Conservation (phyloP, 257 asterid species). For the Solanum dulcamara region DNA sequence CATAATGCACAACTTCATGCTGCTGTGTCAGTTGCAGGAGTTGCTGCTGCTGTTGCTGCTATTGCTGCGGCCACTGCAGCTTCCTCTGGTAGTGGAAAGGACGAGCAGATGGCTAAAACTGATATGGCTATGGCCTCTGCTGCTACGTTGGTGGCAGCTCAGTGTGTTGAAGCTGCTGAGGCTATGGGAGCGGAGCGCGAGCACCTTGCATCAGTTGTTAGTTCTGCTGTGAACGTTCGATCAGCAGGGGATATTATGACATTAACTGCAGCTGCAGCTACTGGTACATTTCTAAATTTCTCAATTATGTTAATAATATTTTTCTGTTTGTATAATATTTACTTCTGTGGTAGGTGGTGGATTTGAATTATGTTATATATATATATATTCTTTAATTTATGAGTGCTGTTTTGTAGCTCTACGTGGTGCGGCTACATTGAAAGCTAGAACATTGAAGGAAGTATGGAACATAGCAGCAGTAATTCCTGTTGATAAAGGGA, state of each 20-base stretch:
- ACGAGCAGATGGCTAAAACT: slow-evolving; percentile 71
- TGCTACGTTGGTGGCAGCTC: slow-evolving; percentile 91
- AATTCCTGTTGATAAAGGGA: slow-evolving; percentile 74
- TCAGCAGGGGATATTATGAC: slow-evolving; percentile 97
- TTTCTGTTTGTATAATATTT: too few species aligned
- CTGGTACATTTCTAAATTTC: slow-evolving; percentile 30
- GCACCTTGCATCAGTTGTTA: slow-evolving; percentile 67
- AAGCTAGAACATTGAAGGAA: slow-evolving; percentile 87
- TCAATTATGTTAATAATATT: neutral
- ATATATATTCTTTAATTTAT: neutral
- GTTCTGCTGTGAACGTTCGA: slow-evolving; percentile 89
- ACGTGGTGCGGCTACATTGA: slow-evolving; percentile 86
- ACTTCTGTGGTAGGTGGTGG: neutral
- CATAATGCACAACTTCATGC: slow-evolving; percentile 98
- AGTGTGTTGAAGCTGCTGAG: slow-evolving; percentile 96
- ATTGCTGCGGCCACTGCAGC: slow-evolving; percentile 96
- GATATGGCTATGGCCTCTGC: slow-evolving; percentile 98
- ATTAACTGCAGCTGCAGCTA: slow-evolving; percentile 93
- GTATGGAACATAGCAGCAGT: slow-evolving; percentile 88
- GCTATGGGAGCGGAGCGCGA: slow-evolving; percentile 97
- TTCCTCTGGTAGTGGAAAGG: slow-evolving; percentile 55
- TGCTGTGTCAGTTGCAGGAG: slow-evolving; percentile 86
- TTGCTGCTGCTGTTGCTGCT: slow-evolving; percentile 96
- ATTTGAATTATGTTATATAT: neutral
- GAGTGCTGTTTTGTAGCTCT: slow-evolving; percentile 33